Percentiles rank a stretch among this genome's conserved stretches.
Conservation (phyloP, 2,329 filamentous ascomycete species). For the Pseudogymnoascus sp. region DNA sequence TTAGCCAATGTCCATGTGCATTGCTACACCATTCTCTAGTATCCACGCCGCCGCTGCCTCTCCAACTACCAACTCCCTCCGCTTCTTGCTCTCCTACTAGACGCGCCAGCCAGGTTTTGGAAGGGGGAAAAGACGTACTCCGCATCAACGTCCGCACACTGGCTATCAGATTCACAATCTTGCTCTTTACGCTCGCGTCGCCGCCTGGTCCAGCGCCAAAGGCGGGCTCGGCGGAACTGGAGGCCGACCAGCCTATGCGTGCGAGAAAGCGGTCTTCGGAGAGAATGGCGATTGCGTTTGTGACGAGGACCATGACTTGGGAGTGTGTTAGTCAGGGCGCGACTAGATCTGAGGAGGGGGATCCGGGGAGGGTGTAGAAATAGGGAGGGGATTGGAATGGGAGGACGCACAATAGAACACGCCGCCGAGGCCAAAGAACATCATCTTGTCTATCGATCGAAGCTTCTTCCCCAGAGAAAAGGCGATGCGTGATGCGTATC, state of each 20-base stretch:
- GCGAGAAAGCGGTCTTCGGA: constrained; percentile 90
- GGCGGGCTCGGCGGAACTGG: constrained; percentile 57
- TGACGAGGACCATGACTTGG: constrained; percentile 71
- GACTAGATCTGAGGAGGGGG: neutral
- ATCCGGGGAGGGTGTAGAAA: neutral
- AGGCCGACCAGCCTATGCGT: constrained; percentile 74
- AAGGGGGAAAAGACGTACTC: constrained; percentile 52
- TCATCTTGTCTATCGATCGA: constrained; percentile 45
- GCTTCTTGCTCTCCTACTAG: neutral
- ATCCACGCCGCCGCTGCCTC: too few relatives aligned
- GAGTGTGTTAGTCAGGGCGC: constrained; percentile 13
- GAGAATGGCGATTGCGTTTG: constrained; percentile 88
- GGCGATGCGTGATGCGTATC: neutral
- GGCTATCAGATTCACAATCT: constrained; percentile 81
- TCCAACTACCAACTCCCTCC: neutral
- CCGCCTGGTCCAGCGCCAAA: constrained; percentile 62
- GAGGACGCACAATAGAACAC: constrained; percentile 58
- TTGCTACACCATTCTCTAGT: too few relatives aligned
- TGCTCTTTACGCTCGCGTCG: constrained; percentile 74
- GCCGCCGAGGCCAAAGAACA: constrained; percentile 60
- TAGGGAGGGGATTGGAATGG: constrained; percentile 11
- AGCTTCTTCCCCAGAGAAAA: neutral
- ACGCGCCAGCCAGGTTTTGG: neutral
- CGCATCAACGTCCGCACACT: constrained; percentile 88
- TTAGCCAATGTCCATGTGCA: neutral